phyloP scores from a whole-genome alignment of 2,329 filamentous ascomycete species.

The Apiospora hydei region DNA sequence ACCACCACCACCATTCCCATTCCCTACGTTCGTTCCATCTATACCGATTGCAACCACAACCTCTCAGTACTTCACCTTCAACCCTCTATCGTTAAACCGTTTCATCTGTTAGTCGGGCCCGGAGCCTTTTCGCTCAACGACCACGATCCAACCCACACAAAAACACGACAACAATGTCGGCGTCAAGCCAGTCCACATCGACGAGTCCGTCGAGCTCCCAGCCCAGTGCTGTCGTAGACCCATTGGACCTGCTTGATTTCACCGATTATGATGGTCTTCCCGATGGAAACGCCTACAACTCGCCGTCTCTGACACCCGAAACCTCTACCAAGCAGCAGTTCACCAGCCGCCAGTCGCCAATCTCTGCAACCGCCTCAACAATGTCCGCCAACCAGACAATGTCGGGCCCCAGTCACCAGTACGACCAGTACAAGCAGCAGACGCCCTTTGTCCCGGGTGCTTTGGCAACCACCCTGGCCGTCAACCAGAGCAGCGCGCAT shows the following conservation, averaged over 20 bases:
- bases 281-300: slow-evolving; percentile 66
- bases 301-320: slow-evolving; percentile 65
- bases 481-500: slow-evolving; percentile 68
- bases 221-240: slow-evolving; percentile 48
- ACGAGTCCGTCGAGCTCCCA: slow-evolving; percentile 32
- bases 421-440: slow-evolving; percentile 94
- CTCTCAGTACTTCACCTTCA: slow-evolving; percentile 2
- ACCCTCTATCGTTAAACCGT: slow-evolving; percentile 15
- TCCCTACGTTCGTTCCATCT: background rate
- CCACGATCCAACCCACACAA: background rate
- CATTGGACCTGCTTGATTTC: slow-evolving; percentile 67
- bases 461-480: slow-evolving; percentile 78
- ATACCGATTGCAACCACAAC: background rate
- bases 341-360: slow-evolving; percentile 57
- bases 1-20: background rate
- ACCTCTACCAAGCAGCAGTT: slow-evolving; percentile 61
- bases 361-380: slow-evolving; percentile 61
- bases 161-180: slow-evolving; percentile 27
- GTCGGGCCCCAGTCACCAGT: slow-evolving; percentile 89
- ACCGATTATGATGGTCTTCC: slow-evolving; percentile 66
- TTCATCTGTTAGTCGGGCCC: slow-evolving; percentile 9
- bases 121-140: background rate
- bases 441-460: slow-evolving; percentile 90
- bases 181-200: slow-evolving; percentile 35
- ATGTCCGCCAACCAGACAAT: slow-evolving; percentile 65